Base-by-base conservation (phyloP, 2,329 filamentous ascomycete species). In the Arthrinium phaeospermum region DNA sequence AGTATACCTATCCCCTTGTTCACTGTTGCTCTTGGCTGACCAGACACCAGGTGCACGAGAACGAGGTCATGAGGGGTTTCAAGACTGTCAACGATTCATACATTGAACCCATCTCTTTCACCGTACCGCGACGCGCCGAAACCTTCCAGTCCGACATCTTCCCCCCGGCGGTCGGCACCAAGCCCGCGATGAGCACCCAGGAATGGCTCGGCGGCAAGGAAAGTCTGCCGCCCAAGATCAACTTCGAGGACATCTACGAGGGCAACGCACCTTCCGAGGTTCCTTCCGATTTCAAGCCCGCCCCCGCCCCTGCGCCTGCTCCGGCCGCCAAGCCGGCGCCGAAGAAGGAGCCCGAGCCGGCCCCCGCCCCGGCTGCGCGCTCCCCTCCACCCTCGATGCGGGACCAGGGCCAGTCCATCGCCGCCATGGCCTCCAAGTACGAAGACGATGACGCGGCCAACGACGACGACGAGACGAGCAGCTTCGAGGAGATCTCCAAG, bases 91-190 rank as follows among this genome's bases (percentile, higher is more conserved):
- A 95, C 83, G 96, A 99, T 81, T 83, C 86, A 67, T 98, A 97
- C 85, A 94, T 99, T 78, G 96, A 99, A 84, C 96, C 96, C 53
- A 93, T 99, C 80, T 98, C 96, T 1, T 99, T 99, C 85, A 97
- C 97, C 71, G 96, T 98, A 1, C 96, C 96, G 68, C 91, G 96
- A 75, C 91, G 96, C 75, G 94, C 96, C 71, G 95, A 98, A 83
- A 94, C 93, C 70, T 98, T 98, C 90, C 96, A 98, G 85, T 94
- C 95, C 74, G 96, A 99, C 80, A 98, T 99, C 79, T 99, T 94
- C 83, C 96, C 96, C 57, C 96, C 96, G 14, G 92, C 95, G 16
- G 87, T 88, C 71, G 96, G 96, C 74, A 82, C 89, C 71, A 97
- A 94, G 83, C 91, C 96, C 69, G 95, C 93, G 73, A 90, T 97